Conservation (phyloP, 2,329 filamentous ascomycete genomes). For the Ophiostoma populinum region DNA sequence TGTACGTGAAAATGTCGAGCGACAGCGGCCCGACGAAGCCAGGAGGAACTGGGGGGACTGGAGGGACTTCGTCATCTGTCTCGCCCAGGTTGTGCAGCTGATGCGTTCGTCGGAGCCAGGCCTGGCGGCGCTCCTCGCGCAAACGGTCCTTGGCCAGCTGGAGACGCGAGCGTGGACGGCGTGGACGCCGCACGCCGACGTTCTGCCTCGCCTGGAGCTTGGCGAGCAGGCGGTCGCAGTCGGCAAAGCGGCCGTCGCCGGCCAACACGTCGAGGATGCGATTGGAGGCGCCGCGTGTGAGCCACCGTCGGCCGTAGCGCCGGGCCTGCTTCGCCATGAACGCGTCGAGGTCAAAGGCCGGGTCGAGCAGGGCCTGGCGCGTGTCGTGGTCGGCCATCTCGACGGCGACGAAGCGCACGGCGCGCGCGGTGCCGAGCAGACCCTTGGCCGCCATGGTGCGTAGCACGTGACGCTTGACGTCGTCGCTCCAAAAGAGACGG, state of each 20-base stretch:
- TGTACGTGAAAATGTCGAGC: slow-evolving; percentile 20
- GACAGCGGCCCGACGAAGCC: slow-evolving; percentile 9
- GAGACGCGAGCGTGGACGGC: not conserved
- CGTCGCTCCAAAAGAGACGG: slow-evolving; percentile 39
- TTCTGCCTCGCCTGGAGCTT: slow-evolving; percentile 11
- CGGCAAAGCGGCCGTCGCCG: slow-evolving; percentile 19
- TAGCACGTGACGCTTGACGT: slow-evolving; percentile 29
- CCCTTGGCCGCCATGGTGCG: slow-evolving; percentile 28
- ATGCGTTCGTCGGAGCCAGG: too few relatives aligned
- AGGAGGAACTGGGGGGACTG: not conserved
- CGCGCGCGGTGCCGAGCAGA: slow-evolving; percentile 22
- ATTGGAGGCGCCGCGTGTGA: slow-evolving; percentile 20
- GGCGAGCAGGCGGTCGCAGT: slow-evolving; percentile 18
- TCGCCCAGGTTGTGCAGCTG: not conserved
- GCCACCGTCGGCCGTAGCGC: slow-evolving; percentile 30
- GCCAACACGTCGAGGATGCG: slow-evolving; percentile 25
- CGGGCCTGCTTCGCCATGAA: slow-evolving; percentile 25
- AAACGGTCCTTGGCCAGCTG: not conserved
- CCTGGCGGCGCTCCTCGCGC: not conserved
- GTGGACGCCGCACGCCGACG: not conserved
- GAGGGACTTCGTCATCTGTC: not conserved
- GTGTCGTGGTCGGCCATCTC: slow-evolving; percentile 27
- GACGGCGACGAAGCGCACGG: slow-evolving; percentile 21
- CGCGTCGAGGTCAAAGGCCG: slow-evolving; percentile 14
- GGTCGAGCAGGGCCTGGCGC: slow-evolving; percentile 18